Percentiles rank a stretch among this genome's conserved stretches.
Conservation (phyloP, 83 land plant species). For the Diphasiastrum complanatum region DNA sequence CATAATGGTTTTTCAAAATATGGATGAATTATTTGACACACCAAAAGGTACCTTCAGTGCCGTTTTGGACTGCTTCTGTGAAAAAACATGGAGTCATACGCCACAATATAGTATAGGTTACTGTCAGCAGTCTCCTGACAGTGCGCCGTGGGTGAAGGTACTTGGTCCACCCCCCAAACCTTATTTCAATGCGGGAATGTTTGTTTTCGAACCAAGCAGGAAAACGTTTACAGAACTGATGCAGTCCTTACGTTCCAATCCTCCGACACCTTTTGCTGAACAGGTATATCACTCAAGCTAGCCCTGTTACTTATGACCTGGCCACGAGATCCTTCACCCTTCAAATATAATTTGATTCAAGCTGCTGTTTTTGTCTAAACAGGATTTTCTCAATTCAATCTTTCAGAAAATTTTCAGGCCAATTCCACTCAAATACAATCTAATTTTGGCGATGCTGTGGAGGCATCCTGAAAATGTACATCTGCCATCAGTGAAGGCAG, state of each 20-base stretch:
- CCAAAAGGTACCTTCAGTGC: conserved; percentile 53
- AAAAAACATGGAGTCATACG: conserved; percentile 72
- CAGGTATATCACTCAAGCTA: conserved; percentile 32
- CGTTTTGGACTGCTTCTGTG: conserved; percentile 78
- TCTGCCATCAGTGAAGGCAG: background rate
- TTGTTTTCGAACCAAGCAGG: conserved; percentile 48
- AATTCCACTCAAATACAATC: background rate
- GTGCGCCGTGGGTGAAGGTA: conserved; percentile 40
- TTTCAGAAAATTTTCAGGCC: background rate
- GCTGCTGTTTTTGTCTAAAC: background rate
- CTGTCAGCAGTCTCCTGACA: conserved; percentile 72
- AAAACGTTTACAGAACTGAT: conserved; percentile 36
- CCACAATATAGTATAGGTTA: conserved; percentile 55
- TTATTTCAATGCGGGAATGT: conserved; percentile 84
- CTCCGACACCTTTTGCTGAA: conserved; percentile 66
- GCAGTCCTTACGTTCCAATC: conserved; percentile 31
- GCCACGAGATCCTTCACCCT: background rate
- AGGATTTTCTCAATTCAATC: conserved; percentile 4
- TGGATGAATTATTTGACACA: conserved; percentile 55
- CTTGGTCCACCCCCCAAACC: conserved; percentile 38
- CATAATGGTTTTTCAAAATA: conserved; percentile 62
- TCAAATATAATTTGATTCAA: background rate
- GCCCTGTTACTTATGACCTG: background rate
- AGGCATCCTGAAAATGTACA: conserved; percentile 5
- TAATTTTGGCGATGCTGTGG: conserved; percentile 8